A percentile compares a stretch with the other conserved stretches of the same genome.
These are phyloP conservation scores for Claviceps spartinae DNA, from an alignment of 2,329 filamentous ascomycete genomes.

Conservation along the genomic window DNA sequence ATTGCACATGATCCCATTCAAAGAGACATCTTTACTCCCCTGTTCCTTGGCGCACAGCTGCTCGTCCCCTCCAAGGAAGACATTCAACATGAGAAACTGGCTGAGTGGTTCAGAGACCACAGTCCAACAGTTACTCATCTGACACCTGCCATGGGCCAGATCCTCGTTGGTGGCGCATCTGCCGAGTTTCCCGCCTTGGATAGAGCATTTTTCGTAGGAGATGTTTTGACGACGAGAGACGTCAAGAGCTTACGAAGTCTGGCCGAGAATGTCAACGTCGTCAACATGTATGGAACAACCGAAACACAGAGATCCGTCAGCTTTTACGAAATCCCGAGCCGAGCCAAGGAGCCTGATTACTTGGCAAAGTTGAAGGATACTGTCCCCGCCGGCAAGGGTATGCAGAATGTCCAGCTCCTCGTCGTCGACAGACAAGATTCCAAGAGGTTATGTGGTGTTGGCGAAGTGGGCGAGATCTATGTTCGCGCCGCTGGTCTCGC, in stretches of 20 bases:
- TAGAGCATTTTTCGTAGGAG: constrained; percentile 81
- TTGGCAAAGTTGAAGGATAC: constrained; percentile 45
- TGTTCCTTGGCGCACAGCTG: constrained; percentile 72
- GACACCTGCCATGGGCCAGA: constrained; percentile 93
- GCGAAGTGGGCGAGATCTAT: constrained; percentile 75
- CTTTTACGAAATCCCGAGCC: constrained; percentile 48
- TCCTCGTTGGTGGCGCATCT: constrained; percentile 72
- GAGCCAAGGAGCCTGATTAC: constrained; percentile 41
- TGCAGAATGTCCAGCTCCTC: constrained; percentile 78
- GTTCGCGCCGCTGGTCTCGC: constrained; percentile 73
- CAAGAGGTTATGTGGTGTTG: constrained; percentile 59
- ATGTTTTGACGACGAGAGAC: constrained; percentile 75
- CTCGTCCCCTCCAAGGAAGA: constrained; percentile 69
- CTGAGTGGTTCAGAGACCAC: constrained; percentile 75
- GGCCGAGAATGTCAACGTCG: constrained; percentile 59
- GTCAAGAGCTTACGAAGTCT: constrained; percentile 63
- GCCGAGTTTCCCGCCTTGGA: constrained; percentile 66
- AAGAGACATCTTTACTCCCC: constrained; percentile 71
- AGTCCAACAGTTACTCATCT: constrained; percentile 71
- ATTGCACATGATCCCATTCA: constrained; percentile 67
- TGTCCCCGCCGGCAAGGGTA: constrained; percentile 73
- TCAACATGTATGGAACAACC: constrained; percentile 82
- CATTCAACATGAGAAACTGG: constrained; percentile 71
- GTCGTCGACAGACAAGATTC: constrained; percentile 60
- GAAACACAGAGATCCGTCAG: constrained; percentile 41